Evolutionary conservation across 2,329 filamentous ascomycete genomes (phyloP).

Genomic region (Cytospora chrysosperma): DNA sequence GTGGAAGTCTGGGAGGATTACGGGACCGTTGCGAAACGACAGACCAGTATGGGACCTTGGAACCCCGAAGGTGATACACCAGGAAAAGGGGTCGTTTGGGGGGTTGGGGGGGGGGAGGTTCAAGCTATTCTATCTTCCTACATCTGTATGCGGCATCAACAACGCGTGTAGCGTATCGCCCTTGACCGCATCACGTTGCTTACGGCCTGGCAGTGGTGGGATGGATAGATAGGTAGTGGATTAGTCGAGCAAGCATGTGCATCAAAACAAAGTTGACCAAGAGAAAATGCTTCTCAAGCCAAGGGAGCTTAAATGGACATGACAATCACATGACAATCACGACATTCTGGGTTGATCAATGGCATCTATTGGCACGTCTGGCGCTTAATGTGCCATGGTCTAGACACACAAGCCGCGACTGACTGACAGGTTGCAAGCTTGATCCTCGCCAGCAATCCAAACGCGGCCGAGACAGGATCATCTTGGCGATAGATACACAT

Average conservation of each 20-base stretch:
- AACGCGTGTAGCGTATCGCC: no score
- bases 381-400: background rate
- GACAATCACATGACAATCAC: background rate
- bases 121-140: background rate
- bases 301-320: background rate
- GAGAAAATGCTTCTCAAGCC: background rate
- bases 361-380: background rate
- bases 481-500: no score
- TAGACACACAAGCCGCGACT: background rate
- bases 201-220: background rate
- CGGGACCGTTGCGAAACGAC: background rate
- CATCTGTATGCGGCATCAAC: background rate
- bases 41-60: no score
- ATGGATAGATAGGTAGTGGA: no score
- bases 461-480: no score
- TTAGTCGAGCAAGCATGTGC: background rate
- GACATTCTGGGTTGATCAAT: background rate
- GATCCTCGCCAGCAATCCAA: no score
- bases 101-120: background rate
- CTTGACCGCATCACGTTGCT: background rate
- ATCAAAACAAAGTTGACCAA: background rate
- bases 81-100: no score
- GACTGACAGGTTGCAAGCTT: background rate
- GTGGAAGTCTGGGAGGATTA: background rate
- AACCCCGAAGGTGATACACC: no score